Evolutionary conservation across 768 basidiomycete genomes (phyloP).

Genomic region (Gloeopeniophorella convolvens): DNA sequence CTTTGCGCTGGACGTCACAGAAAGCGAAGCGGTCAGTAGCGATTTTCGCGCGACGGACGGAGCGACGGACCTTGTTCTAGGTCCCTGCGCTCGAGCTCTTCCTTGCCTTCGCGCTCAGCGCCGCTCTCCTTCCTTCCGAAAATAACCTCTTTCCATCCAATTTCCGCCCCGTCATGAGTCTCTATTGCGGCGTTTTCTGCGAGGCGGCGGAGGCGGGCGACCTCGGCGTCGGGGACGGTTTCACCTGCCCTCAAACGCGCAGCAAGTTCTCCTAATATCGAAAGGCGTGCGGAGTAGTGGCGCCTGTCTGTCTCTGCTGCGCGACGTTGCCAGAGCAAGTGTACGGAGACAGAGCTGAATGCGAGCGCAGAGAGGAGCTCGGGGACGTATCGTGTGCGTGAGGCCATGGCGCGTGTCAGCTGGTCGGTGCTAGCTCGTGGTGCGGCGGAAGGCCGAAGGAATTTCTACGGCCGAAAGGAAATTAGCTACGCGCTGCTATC

Average conservation of each 20-base stretch:
- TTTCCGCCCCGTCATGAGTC: constrained; percentile 5
- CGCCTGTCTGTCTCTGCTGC: constrained; percentile 46
- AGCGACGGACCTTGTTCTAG: constrained; percentile 11
- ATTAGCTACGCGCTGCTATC: background rate
- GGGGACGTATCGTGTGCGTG: constrained; percentile 42
- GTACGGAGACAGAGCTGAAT: constrained; percentile 60
- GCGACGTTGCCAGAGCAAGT: constrained; percentile 51
- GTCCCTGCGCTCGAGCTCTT: constrained; percentile 12
- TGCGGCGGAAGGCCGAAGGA: background rate
- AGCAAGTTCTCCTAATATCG: constrained; percentile 55
- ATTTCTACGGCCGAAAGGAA: no score
- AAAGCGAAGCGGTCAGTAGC: background rate
- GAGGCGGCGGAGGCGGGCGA: constrained; percentile 48
- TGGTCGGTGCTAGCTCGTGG: background rate
- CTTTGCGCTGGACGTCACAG: background rate
- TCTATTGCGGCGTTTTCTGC: constrained; percentile 31
- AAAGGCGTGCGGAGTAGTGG: constrained; percentile 48
- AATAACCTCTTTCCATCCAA: constrained; percentile 15
- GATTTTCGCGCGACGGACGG: no score
- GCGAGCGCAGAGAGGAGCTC: constrained; percentile 62
- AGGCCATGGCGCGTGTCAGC: constrained; percentile 11
- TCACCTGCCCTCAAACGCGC: constrained; percentile 44
- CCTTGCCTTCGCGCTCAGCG: constrained; percentile 11
- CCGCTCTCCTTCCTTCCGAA: constrained; percentile 16
- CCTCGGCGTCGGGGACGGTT: constrained; percentile 41